Evolutionary conservation across 352 stramenopile species (phyloP).

Genomic region (Elongisporangium anandrum): DNA sequence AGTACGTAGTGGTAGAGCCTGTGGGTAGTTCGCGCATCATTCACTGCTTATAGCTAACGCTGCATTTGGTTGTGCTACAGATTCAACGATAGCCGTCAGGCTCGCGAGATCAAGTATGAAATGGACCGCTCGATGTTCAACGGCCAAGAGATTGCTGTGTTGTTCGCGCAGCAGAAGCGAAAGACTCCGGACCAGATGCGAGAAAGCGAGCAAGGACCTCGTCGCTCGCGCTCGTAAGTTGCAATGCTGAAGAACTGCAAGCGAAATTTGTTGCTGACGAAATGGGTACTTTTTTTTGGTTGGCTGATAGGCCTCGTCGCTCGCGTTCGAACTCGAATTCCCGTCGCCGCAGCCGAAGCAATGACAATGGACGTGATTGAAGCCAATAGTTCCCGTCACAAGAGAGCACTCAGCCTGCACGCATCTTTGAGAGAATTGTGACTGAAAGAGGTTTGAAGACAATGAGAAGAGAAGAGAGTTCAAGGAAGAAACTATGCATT

Average conservation of each 20-base stretch:
- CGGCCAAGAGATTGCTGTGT: slow-evolving; percentile 68
- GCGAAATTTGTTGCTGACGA: neutral
- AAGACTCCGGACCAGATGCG: slow-evolving; percentile 81
- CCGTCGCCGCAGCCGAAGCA: neutral
- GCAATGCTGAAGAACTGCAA: neutral
- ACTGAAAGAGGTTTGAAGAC: slow-evolving; percentile 6
- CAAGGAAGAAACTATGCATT: slow-evolving; percentile 28
- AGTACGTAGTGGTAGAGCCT: slow-evolving; percentile 18
- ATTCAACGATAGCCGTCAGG: slow-evolving; percentile 58
- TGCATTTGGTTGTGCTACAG: slow-evolving; percentile 10
- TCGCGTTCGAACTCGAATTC: neutral
- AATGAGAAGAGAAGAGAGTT: slow-evolving; percentile 3
- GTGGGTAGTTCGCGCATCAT: neutral
- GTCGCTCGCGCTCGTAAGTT: neutral
- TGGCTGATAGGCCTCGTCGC: neutral
- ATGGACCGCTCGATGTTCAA: slow-evolving; percentile 69
- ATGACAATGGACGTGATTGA: neutral
- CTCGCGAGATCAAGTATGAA: slow-evolving; percentile 61
- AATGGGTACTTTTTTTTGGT: neutral
- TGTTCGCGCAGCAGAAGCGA: slow-evolving; percentile 73
- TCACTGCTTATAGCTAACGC: neutral
- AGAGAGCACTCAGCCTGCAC: neutral
- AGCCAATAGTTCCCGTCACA: neutral
- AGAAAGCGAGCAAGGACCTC: slow-evolving; percentile 1
- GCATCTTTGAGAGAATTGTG: too few species aligned